Evolutionary conservation across 352 stramenopile species (phyloP).

Genomic region (Pythium brassicae): DNA sequence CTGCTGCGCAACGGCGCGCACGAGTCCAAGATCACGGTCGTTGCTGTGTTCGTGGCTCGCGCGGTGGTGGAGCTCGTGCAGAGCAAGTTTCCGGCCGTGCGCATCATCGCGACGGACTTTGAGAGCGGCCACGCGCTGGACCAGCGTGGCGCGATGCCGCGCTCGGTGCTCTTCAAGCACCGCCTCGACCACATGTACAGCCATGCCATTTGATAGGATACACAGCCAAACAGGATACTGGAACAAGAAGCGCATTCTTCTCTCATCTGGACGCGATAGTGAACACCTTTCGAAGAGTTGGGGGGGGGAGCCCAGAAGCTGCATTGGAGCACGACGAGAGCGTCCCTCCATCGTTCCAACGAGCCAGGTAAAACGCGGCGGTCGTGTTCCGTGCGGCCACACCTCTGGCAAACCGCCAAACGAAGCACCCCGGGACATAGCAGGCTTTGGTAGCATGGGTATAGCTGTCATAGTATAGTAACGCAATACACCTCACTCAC

Average conservation of each 20-base stretch:
- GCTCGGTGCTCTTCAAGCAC: slow-evolving; percentile 14
- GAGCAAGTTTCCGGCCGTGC: slow-evolving; percentile 7
- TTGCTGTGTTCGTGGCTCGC: slow-evolving; percentile 12
- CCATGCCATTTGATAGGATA: neutral
- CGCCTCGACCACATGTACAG: slow-evolving; percentile 11
- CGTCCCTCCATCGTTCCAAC: too few relatives aligned
- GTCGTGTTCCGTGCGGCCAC: neutral
- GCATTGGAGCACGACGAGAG: neutral
- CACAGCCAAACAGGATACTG: neutral
- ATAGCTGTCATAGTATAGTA: too few relatives aligned
- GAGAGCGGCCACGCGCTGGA: slow-evolving; percentile 2
- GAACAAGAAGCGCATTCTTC: neutral
- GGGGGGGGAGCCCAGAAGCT: neutral
- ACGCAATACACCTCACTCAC: too few relatives aligned
- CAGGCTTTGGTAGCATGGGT: too few relatives aligned
- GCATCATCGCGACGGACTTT: slow-evolving; percentile 12
- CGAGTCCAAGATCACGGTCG: slow-evolving; percentile 11
- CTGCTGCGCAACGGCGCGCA: slow-evolving; percentile 13
- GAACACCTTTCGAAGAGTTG: too few relatives aligned
- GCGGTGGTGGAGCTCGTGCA: slow-evolving; percentile 9
- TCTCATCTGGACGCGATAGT: too few relatives aligned
- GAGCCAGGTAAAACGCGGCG: neutral
- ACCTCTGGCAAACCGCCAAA: too few relatives aligned
- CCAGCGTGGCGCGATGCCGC: slow-evolving; percentile 5
- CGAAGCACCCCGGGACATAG: too few relatives aligned